Base-by-base conservation (phyloP, 73 alveolate genomes). In the Paramecium pentaurelia region DNA sequence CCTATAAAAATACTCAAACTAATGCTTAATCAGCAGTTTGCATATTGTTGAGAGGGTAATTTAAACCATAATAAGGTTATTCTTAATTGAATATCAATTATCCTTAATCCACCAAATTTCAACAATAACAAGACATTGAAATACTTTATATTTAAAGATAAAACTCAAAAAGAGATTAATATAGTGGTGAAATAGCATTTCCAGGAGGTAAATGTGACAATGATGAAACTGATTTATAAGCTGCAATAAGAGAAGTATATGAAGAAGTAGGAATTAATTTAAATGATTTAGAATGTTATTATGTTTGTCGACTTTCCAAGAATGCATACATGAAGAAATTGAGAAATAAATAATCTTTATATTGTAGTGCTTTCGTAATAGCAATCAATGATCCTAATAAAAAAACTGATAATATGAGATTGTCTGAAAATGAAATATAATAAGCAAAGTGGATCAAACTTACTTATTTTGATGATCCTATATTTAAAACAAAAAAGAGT, bases 191-290 rank as follows among this genome's bases (percentile, higher is more conserved):
- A 64, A 71, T 88, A 44, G 89, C 91, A 0, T 88, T 88, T 49
- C 94, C 94, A 10, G 94, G 94, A 20, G 94, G 94, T 27, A 88
- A 88, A 71, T 77, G 42, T 18, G 94, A 88, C 25, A 54, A 47
- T 18, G 58, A 88, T 44, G 94, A 88, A 88, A 88, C 71, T 45
- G 94, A 88, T 32, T 42, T 70, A 5, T 8, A 45, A 22, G 94
- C 86, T 37, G 94, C 91, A 18, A 71, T 88, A 42, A 88, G 94
- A 45, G 94, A 88, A 71, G 91, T 71, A 38, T 36, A 88, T 27
- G 93, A 86, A 36, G 93, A 86, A 86, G 71, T 86, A 22, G 93
- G 93, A 64, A 36, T 64, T 38, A 64, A 86, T 64, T 34, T 86
- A 45, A 73, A 40, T 14, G 54, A 38, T 37, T 73, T 73, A 14